These are phyloP conservation scores for Metarhizium sp. DNA, from an alignment of 2,329 filamentous ascomycete genomes.

Conservation along the genomic window DNA sequence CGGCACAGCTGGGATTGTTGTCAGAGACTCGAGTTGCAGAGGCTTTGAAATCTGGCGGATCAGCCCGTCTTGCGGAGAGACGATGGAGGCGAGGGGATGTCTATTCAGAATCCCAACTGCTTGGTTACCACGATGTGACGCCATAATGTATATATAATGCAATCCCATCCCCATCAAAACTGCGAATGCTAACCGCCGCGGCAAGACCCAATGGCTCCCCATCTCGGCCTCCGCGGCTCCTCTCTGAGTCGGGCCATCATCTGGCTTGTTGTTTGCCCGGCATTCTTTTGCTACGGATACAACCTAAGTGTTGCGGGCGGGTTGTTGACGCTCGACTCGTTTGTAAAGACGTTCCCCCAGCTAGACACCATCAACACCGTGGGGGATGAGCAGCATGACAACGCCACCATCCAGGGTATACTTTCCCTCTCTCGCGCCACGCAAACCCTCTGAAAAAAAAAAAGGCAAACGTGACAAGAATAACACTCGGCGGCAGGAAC, in stretches of 20 bases:
- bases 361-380: constrained; percentile 42
- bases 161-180: not conserved
- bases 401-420: constrained; percentile 34
- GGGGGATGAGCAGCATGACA: constrained; percentile 22
- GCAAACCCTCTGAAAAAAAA: too few relatives aligned
- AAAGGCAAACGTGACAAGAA: too few relatives aligned
- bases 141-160: not conserved
- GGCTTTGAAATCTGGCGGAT: too few relatives aligned
- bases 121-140: constrained; percentile 19
- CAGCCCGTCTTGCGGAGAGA: too few relatives aligned
- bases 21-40: too few relatives aligned
- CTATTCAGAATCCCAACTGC: too few relatives aligned
- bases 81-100: too few relatives aligned
- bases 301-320: constrained; percentile 64
- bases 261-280: constrained; percentile 31
- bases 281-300: constrained; percentile 39
- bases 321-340: constrained; percentile 53
- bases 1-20: too few relatives aligned
- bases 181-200: not conserved
- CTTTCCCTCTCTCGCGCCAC: too few relatives aligned
- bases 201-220: constrained; percentile 6
- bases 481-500: not conserved
- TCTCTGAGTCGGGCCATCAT: constrained; percentile 27
- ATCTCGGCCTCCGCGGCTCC: constrained; percentile 27
- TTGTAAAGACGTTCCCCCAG: constrained; percentile 41